Conservation (phyloP, 495 filamentous ascomycete genomes). For the Acidiella bohemica region DNA sequence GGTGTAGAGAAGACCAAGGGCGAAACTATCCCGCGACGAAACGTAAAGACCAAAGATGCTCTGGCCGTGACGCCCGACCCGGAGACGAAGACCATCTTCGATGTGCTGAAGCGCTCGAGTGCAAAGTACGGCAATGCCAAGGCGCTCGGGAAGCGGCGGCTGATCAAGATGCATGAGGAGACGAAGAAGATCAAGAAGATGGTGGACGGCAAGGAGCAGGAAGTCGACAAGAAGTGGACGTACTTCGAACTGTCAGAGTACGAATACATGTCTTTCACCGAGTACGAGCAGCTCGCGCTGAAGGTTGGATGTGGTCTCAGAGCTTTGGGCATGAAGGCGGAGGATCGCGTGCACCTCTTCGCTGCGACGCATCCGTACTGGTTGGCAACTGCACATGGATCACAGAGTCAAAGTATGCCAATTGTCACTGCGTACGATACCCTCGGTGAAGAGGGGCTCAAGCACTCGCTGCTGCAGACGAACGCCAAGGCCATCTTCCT, state of each 20-base stretch:
- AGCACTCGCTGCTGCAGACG: constrained; percentile 83
- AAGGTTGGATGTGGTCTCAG: constrained; percentile 59
- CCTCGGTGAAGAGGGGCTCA: constrained; percentile 81
- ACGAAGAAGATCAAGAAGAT: constrained; percentile 96
- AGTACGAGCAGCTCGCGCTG: constrained; percentile 67
- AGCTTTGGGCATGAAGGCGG: constrained; percentile 62
- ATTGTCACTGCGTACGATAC: constrained; percentile 98
- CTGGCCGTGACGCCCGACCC: constrained; percentile 52
- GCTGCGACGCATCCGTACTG: constrained; percentile 51
- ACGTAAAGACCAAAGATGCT: constrained; percentile 55
- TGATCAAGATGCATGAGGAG: constrained; percentile 78
- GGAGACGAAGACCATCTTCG: constrained; percentile 70
- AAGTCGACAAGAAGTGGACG: constrained; percentile 92
- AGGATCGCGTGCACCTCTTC: constrained; percentile 72
- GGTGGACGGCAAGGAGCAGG: constrained; percentile 73
- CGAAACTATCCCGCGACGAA: constrained; percentile 81
- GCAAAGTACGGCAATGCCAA: constrained; percentile 80
- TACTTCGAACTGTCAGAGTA: constrained; percentile 90
- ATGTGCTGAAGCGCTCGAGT: constrained; percentile 67
- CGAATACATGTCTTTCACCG: constrained; percentile 71
- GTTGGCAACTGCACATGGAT: constrained; percentile 30
- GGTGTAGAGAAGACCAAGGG: constrained; percentile 58
- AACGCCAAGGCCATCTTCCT: constrained; percentile 79
- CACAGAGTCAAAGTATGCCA: constrained; percentile 74
- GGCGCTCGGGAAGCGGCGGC: constrained; percentile 63